A percentile compares a stretch with the other conserved stretches of the same genome.
Evolutionary conservation across 2,329 filamentous ascomycete species (phyloP).

Genomic region (Phialophora chinensis): DNA sequence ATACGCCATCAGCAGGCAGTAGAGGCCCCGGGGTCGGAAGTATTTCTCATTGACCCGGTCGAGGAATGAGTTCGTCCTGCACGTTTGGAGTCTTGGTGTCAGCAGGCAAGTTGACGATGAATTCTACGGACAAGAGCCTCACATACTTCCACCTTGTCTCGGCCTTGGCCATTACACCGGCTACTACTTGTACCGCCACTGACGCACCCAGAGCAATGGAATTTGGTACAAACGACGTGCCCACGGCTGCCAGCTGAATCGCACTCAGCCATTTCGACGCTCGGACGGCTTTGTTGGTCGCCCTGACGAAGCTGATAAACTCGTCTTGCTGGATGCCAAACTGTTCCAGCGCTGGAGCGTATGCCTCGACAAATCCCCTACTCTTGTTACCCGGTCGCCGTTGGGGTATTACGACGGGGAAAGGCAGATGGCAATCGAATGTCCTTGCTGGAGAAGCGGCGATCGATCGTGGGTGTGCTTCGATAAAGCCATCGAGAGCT

Average conservation of each 20-base stretch:
- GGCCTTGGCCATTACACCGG: conserved; percentile 51
- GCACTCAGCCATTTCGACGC: conserved; percentile 22
- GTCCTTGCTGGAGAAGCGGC: not conserved
- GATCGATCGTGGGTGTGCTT: conserved; percentile 5
- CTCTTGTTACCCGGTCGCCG: conserved; percentile 55
- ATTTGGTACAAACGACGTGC: conserved; percentile 48
- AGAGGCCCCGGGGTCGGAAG: conserved; percentile 63
- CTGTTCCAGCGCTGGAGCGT: conserved; percentile 55
- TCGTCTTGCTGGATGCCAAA: conserved; percentile 55
- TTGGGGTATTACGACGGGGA: conserved; percentile 59
- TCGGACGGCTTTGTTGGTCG: conserved; percentile 46
- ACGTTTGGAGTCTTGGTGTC: conserved; percentile 15
- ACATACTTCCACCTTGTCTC: conserved; percentile 44
- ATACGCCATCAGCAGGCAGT: conserved; percentile 61
- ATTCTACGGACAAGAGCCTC: conserved; percentile 36
- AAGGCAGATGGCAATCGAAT: conserved; percentile 29
- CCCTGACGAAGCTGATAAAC: conserved; percentile 57
- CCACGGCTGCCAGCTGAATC: conserved; percentile 43
- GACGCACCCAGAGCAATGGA: conserved; percentile 53
- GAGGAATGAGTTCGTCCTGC: conserved; percentile 60
- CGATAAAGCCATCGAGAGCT: conserved; percentile 12
- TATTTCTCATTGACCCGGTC: conserved; percentile 61
- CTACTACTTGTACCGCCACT: conserved; percentile 52
- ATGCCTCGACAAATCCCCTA: conserved; percentile 60
- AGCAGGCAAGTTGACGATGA: not conserved